These are phyloP conservation scores for Talaromyces sp. DNA, from an alignment of 2,329 filamentous ascomycete genomes.

Conservation along the genomic window DNA sequence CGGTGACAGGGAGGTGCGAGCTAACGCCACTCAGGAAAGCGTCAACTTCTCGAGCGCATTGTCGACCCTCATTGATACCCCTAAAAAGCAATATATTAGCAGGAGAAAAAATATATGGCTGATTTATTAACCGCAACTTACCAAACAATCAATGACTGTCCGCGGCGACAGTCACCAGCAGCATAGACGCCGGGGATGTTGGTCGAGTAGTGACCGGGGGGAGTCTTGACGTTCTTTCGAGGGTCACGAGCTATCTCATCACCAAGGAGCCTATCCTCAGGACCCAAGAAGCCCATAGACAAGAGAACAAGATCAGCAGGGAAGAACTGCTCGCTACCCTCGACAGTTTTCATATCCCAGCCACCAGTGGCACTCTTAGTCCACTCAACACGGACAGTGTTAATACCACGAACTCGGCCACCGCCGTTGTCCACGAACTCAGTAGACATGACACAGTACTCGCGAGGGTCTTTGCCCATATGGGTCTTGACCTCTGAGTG, in stretches of 20 bases:
- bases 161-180: slow-evolving; percentile 91
- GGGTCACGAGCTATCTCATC: slow-evolving; percentile 88
- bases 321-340: slow-evolving; percentile 94
- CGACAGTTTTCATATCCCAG: slow-evolving; percentile 98
- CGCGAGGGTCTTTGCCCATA: slow-evolving; percentile 92
- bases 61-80: slow-evolving; percentile 97
- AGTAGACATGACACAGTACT: slow-evolving; percentile 98
- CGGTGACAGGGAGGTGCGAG: slow-evolving; percentile 82
- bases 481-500: slow-evolving; percentile 95
- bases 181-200: slow-evolving; percentile 89
- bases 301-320: slow-evolving; percentile 90
- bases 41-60: slow-evolving; percentile 90
- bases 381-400: slow-evolving; percentile 94
- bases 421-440: slow-evolving; percentile 89
- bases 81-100: not conserved
- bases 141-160: slow-evolving; percentile 93
- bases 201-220: slow-evolving; percentile 82
- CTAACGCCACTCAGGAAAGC: slow-evolving; percentile 75
- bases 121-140: not conserved
- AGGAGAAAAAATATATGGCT: not conserved
- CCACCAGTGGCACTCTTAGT: slow-evolving; percentile 84
- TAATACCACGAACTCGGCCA: slow-evolving; percentile 92
- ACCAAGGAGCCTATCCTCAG: slow-evolving; percentile 83
- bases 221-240: slow-evolving; percentile 95
- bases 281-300: slow-evolving; percentile 96